phyloP scores from a whole-genome alignment of 345 rosid genomes.

The Psidium guajava region DNA sequence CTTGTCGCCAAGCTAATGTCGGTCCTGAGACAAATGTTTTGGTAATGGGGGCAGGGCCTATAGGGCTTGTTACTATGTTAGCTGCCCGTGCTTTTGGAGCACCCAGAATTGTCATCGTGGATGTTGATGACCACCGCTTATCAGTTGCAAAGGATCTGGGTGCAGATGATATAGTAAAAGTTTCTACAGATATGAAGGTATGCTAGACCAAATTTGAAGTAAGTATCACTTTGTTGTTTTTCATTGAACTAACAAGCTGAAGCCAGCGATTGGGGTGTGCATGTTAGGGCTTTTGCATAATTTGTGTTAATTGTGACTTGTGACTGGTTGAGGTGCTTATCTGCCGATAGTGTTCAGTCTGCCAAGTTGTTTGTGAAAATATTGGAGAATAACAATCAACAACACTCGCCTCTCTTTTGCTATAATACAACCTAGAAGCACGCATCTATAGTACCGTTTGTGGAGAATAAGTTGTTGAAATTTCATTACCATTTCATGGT shows the following conservation, averaged over 20 bases:
- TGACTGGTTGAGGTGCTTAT: neutral
- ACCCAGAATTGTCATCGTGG: constrained; percentile 67
- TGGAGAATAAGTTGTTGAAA: neutral
- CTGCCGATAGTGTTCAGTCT: neutral
- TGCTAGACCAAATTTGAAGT: neutral
- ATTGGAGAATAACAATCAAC: neutral
- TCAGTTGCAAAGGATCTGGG: constrained; percentile 76
- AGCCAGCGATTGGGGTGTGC: neutral
- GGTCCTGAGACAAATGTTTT: constrained; percentile 69
- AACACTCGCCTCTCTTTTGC: neutral
- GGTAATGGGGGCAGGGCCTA: constrained; percentile 90
- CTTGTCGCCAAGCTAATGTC: constrained; percentile 75
- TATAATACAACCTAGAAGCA: neutral
- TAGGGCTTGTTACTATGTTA: constrained; percentile 79
- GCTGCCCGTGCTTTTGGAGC: constrained; percentile 92
- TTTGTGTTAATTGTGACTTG: neutral
- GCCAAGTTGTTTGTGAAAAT: neutral
- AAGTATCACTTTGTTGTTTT: neutral
- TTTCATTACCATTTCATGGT: neutral
- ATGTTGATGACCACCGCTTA: constrained; percentile 65
- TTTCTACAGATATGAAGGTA: constrained; percentile 60
- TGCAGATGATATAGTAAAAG: constrained; percentile 54
- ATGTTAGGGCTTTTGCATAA: neutral
- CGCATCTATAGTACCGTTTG: neutral
- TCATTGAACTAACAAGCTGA: neutral